These are phyloP conservation scores for Glycine soja DNA, from an alignment of 306 rosid species.

Conservation along the genomic window DNA sequence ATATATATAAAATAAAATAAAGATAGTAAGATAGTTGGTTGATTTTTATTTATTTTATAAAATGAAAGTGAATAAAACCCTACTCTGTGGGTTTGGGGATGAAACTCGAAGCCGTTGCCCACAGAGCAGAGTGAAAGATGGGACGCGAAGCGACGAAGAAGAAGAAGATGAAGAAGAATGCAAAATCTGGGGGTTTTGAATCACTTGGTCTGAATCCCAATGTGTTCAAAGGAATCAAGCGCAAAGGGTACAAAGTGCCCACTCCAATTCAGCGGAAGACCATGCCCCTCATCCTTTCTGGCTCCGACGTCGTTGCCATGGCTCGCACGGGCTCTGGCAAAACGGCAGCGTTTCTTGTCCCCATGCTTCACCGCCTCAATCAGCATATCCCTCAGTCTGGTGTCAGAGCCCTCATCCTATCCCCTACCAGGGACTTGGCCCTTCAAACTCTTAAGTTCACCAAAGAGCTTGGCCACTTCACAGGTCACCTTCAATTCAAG, in stretches of 20 bases:
- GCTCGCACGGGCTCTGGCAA: slow-evolving; percentile 99
- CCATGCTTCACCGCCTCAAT: slow-evolving; percentile 84
- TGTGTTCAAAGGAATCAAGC: slow-evolving; percentile 72
- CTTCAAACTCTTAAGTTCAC: slow-evolving; percentile 90
- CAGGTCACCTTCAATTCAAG: slow-evolving; percentile 62
- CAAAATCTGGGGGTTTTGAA: slow-evolving; percentile 88
- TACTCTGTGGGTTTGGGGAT: too few relatives aligned
- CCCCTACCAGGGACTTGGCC: slow-evolving; percentile 90
- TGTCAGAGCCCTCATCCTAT: slow-evolving; percentile 80
- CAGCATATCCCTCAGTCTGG: slow-evolving; percentile 86
- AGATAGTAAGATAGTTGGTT: too few relatives aligned
- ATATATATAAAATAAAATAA: too few relatives aligned
- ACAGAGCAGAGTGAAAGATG: too few relatives aligned
- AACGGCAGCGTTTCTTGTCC: slow-evolving; percentile 89
- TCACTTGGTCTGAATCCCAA: slow-evolving; percentile 69
- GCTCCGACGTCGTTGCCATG: slow-evolving; percentile 92
- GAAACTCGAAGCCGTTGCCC: too few relatives aligned
- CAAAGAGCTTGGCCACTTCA: slow-evolving; percentile 75
- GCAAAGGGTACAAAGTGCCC: slow-evolving; percentile 91
- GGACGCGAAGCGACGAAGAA: background rate
- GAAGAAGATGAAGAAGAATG: slow-evolving; percentile 57
- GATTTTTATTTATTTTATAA: too few relatives aligned
- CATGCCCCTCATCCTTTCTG: slow-evolving; percentile 88
- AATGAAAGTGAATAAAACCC: too few relatives aligned
- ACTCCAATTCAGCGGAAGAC: slow-evolving; percentile 96